Evolutionary conservation across 2,329 filamentous ascomycete genomes (phyloP).

Genomic region (Nemania bipapillata): DNA sequence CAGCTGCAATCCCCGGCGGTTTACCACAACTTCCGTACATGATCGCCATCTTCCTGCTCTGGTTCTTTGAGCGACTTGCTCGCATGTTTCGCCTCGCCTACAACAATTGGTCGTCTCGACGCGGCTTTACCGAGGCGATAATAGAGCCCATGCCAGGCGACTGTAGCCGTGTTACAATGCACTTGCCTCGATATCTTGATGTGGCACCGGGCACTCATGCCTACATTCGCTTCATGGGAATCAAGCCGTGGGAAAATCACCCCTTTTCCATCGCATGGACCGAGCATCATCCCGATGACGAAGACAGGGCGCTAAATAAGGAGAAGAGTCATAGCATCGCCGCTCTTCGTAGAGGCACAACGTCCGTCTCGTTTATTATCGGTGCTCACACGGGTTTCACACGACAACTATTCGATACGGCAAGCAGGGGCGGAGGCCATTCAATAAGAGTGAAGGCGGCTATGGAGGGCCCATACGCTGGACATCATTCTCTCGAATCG

Average conservation of each 20-base stretch:
- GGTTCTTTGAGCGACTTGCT: slow-evolving; percentile 75
- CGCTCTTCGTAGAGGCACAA: slow-evolving; percentile 53
- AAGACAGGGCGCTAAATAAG: slow-evolving; percentile 53
- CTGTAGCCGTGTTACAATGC: slow-evolving; percentile 74
- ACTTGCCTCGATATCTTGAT: slow-evolving; percentile 72
- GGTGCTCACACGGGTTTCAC: slow-evolving; percentile 91
- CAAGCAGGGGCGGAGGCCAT: slow-evolving; percentile 63
- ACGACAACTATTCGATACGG: slow-evolving; percentile 78
- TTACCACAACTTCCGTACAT: slow-evolving; percentile 80
- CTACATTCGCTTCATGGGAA: slow-evolving; percentile 75
- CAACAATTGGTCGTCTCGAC: slow-evolving; percentile 69
- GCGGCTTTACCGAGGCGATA: slow-evolving; percentile 70
- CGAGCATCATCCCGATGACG: slow-evolving; percentile 61
- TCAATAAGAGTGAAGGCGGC: slow-evolving; percentile 74
- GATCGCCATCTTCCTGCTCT: slow-evolving; percentile 77
- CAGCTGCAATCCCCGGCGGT: slow-evolving; percentile 71
- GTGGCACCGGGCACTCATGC: slow-evolving; percentile 78
- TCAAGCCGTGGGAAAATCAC: slow-evolving; percentile 77
- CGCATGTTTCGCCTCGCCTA: slow-evolving; percentile 73
- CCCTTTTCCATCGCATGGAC: slow-evolving; percentile 84
- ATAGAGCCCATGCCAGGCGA: slow-evolving; percentile 77
- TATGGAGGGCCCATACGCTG: slow-evolving; percentile 89
- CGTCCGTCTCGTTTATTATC: slow-evolving; percentile 81
- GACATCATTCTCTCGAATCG: slow-evolving; percentile 85
- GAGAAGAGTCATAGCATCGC: slow-evolving; percentile 51